A percentile compares a stretch with the other conserved stretches of the same genome.
Evolutionary conservation across 371 early-diverging fungal genomes (phyloP).

Genomic region (Apophysomyces ossiformis): DNA sequence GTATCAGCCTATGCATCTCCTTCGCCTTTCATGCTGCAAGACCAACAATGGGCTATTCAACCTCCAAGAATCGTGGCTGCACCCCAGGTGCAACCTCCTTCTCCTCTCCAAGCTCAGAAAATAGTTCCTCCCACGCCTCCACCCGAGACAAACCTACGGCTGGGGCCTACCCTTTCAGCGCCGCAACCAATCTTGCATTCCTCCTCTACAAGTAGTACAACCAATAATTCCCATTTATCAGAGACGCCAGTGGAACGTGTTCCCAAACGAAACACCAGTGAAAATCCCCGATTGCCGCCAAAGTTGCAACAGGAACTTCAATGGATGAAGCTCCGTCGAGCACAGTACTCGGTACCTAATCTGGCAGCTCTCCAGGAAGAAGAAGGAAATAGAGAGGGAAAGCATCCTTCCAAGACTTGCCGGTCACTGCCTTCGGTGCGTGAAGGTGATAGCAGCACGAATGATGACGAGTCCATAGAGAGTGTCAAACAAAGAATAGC

Average conservation of each 20-base stretch:
- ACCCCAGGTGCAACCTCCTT: not conserved
- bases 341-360: not conserved
- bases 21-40: not conserved
- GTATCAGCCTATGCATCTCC: not conserved
- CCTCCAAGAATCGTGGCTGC: not conserved
- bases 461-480: not conserved
- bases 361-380: constrained; percentile 2
- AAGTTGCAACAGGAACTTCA: constrained; percentile 5
- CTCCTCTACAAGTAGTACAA: no score
- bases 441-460: not conserved
- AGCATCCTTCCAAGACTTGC: not conserved
- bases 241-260: not conserved
- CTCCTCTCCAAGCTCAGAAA: not conserved
- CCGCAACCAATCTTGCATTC: not conserved
- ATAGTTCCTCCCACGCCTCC: constrained; percentile 6
- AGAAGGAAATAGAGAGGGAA: not conserved
- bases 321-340: constrained; percentile 8
- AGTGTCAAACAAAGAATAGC: not conserved
- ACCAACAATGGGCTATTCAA: not conserved
- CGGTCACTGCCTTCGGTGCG: not conserved
- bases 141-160: not conserved
- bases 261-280: not conserved
- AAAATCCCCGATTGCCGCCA: not conserved
- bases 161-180: not conserved
- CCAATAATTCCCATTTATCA: not conserved